Evolutionary conservation across 371 early-diverging fungal species (phyloP), one percentile per base, ranked within the genome.

Genomic region (Sporodiniella umbellata): DNA sequence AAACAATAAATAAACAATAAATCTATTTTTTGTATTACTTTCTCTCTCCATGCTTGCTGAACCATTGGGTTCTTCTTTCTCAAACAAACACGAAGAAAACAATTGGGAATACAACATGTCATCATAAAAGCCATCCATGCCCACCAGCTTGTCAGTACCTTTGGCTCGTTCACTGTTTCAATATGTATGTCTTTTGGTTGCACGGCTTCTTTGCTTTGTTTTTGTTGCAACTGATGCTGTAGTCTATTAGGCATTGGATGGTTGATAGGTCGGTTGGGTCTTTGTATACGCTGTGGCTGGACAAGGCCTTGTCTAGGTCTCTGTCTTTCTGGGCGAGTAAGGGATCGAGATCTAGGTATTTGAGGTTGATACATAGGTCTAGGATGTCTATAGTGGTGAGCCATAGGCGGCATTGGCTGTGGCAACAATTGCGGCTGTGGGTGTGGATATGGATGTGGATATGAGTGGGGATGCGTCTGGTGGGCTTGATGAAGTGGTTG

Each of bases 1-100:
- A n/a, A n/a, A n/a, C n/a, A n/a, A n/a, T n/a, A n/a, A n/a, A n/a
- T n/a, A n/a, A n/a, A n/a, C n/a, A n/a, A n/a, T n/a, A n/a, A n/a
- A n/a, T n/a, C n/a, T n/a, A n/a, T n/a, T n/a, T n/a, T n/a, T n/a
- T 33, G 4, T 51, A 28, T 43, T 61, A 85, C 79, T 54, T 86
- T 86, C 66, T 86, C 86, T 60, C 86, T 66, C 86, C 86, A 86
- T 19, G 86, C 87, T 55, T 83, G 83, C 33, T 79, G 72, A 42
- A 72, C 75, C 58, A 74, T 64, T 24, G 67, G 58, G 48, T 75
- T 64, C 2, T 64, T 61, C 30, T 71, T 73, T 26, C 67, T 56
- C 42, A 77, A 49, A 54, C 78, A 78, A 21, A 70, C 62, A 24
- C 74, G 70, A 2, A 82, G 53, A 42, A 76, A 64, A 56, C 71